Evolutionary conservation across 1,139 yeast species (phyloP).

Genomic region (Candida pseudocylindracea): DNA sequence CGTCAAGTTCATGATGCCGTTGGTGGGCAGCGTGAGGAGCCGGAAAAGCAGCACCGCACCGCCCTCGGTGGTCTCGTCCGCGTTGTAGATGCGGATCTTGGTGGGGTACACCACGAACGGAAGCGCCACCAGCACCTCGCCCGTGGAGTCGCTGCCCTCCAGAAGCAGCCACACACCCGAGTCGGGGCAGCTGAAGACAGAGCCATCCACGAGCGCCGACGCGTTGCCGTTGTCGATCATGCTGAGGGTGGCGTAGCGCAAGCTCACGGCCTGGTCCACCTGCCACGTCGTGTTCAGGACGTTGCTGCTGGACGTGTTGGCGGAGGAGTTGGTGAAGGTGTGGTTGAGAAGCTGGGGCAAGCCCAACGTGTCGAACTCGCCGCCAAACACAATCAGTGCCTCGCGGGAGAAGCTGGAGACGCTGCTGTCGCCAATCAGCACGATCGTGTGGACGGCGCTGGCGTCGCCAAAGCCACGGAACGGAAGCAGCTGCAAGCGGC

Average conservation of each 20-base stretch:
- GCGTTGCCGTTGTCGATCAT: slow-evolving; percentile 23
- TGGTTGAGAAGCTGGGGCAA: slow-evolving; percentile 19
- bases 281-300: slow-evolving; percentile 12
- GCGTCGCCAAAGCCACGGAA: slow-evolving; percentile 60
- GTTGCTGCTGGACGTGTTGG: slow-evolving; percentile 3
- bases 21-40: slow-evolving; percentile 53
- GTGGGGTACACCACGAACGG: slow-evolving; percentile 47
- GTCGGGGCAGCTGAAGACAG: slow-evolving; percentile 37
- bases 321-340: slow-evolving; percentile 7
- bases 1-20: slow-evolving; percentile 82
- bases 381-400: slow-evolving; percentile 56
- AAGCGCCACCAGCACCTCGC: slow-evolving; percentile 45
- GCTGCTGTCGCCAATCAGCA: slow-evolving; percentile 18
- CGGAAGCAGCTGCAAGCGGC: slow-evolving; percentile 24
- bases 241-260: slow-evolving; percentile 35
- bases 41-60: slow-evolving; percentile 43
- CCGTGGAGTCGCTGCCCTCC: slow-evolving; percentile 13
- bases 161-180: no score
- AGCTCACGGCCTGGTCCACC: slow-evolving; percentile 42
- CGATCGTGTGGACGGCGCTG: slow-evolving; percentile 43
- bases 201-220: slow-evolving; percentile 10
- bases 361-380: slow-evolving; percentile 45
- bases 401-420: slow-evolving; percentile 2
- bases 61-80: slow-evolving; percentile 16
- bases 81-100: slow-evolving; percentile 49